Conservation (phyloP, 2,329 filamentous ascomycete species). For the Microdochium bolleyi region DNA sequence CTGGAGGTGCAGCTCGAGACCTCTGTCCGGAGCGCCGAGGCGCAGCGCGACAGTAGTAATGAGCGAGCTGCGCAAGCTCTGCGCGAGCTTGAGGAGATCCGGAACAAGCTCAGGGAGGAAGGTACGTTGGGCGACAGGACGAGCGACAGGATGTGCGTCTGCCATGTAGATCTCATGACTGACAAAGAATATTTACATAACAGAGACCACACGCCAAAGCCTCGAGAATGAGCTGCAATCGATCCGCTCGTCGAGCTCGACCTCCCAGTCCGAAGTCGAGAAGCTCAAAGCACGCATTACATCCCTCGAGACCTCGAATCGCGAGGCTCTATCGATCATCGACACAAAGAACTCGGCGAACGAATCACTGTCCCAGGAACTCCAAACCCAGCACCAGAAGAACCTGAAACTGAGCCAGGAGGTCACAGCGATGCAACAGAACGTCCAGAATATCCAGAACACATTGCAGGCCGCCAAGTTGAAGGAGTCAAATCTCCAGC, state of each 20-base stretch:
- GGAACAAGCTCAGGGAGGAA: slow-evolving; percentile 74
- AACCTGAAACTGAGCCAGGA: slow-evolving; percentile 78
- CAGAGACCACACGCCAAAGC: slow-evolving; percentile 68
- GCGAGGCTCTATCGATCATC: slow-evolving; percentile 80
- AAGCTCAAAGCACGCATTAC: slow-evolving; percentile 75
- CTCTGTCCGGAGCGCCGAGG: slow-evolving; percentile 74
- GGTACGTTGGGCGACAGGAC: slow-evolving; percentile 43
- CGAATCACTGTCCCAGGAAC: slow-evolving; percentile 76
- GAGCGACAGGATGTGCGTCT: not conserved
- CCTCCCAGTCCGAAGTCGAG: slow-evolving; percentile 67
- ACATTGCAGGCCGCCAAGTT: slow-evolving; percentile 77
- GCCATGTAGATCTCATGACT: not conserved
- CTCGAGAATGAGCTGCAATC: slow-evolving; percentile 76
- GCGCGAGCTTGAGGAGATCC: slow-evolving; percentile 74
- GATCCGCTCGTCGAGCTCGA: slow-evolving; percentile 66
- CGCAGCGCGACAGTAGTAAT: slow-evolving; percentile 75
- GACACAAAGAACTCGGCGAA: slow-evolving; percentile 86
- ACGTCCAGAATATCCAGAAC: slow-evolving; percentile 73
- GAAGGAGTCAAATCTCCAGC: slow-evolving; percentile 80
- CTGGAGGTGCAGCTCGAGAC: slow-evolving; percentile 91
- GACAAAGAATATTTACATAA: slow-evolving; percentile 6
- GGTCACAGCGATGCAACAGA: slow-evolving; percentile 72
- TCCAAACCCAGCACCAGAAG: slow-evolving; percentile 83
- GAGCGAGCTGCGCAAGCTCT: slow-evolving; percentile 73
- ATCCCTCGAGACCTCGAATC: slow-evolving; percentile 83